Conservation (phyloP, 2,329 filamentous ascomycete genomes). For the Aureobasidium sp. region DNA sequence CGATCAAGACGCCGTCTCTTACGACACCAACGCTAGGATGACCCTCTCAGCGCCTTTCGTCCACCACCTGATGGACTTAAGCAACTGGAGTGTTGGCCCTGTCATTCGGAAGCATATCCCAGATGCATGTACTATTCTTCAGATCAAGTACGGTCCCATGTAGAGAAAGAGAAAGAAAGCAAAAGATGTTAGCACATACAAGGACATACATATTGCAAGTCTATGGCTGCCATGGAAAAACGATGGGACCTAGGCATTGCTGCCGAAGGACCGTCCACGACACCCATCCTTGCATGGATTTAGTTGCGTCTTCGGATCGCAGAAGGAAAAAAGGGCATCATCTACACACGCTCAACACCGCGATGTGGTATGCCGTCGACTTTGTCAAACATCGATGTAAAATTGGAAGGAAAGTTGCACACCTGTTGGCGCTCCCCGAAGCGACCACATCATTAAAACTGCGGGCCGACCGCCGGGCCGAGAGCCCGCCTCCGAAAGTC, state of each 20-base stretch:
- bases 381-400: no score
- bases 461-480: no score
- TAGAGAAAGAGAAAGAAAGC: neutral
- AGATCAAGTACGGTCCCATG: slow-evolving; percentile 4
- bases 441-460: no score
- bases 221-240: no score
- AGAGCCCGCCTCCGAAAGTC: no score
- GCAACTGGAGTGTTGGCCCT: slow-evolving; percentile 7
- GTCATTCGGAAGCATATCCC: slow-evolving; percentile 2
- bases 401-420: no score
- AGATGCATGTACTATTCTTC: slow-evolving; percentile 5
- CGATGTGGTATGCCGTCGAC: no score
- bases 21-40: neutral
- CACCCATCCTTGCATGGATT: no score
- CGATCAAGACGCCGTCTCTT: neutral
- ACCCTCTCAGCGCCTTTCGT: neutral
- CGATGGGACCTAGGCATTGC: neutral
- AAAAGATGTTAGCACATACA: neutral
- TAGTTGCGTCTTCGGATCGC: no score
- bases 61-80: neutral
- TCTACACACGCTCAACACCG: no score
- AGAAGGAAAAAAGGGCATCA: no score
- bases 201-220: neutral
- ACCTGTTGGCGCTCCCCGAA: no score
- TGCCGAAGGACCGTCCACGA: neutral